Base-by-base conservation (phyloP, 352 stramenopile species). In the Phytopythium chamaehyphon region DNA sequence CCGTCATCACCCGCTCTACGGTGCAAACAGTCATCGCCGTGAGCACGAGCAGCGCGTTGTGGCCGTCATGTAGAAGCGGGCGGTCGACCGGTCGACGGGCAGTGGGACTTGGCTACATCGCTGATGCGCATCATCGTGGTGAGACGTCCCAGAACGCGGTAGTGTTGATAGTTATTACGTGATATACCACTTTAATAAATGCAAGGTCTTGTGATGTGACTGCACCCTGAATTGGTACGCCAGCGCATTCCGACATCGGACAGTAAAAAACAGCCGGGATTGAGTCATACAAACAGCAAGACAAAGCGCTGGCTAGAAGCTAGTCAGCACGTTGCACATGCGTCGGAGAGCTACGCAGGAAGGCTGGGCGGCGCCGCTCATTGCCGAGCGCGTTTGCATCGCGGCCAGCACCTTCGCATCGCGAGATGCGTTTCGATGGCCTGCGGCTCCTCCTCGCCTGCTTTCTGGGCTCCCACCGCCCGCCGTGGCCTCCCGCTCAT, bases 401-500 rank as follows among this genome's bases (percentile, higher is more conserved):
- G 38, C 36, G 49, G n/a, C n/a, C n/a, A n/a, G n/a, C n/a, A 51
- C 54, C 44, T 42, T 38, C 19, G 39, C 12, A 16, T 31, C 15
- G 9, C 28, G 28, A 33, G 28, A 33, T 33, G 28, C 28, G 28
- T 5, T 33, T 33, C 9, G 28, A 33, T 33, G 28, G 28, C 28
- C 9, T 9, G 28, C 28, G 28, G 9, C 28, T 33, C 28, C 28
- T 9, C 5, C 28, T 33, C 28, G 5, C 5, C 28, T 33, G 28
- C 28, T 33, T 9, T 33, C 28, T 33, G 28, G 12, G 8, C 21
- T 46, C 40, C 40, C 10, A 24, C n/a, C 40, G 18, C n/a, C 7
- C 40, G 2, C 28, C 19, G 35, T n/a, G 50, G 19, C 18, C 15
- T 22, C 18, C 33, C n/a, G 15, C 40, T 69, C 64, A 73, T 69